Evolutionary conservation across 2,329 filamentous ascomycete species (phyloP).

Genomic region (Amauroascus niger): DNA sequence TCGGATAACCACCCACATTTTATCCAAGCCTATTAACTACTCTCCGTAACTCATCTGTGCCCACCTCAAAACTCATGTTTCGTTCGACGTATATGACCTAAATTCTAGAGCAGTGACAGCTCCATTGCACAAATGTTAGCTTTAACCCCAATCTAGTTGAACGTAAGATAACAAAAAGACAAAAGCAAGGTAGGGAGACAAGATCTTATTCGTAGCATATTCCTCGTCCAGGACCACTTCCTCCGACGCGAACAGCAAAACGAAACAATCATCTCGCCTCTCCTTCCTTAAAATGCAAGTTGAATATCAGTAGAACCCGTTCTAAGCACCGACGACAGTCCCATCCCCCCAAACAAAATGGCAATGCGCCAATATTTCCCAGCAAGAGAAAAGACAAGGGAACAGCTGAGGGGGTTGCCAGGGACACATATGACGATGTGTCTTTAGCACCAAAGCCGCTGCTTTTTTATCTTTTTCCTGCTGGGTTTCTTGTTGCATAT

Average conservation of each 20-base stretch:
- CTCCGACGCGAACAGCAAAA: background rate
- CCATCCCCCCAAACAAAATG: conserved; percentile 11
- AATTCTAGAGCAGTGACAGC: background rate
- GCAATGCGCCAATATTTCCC: conserved; percentile 11
- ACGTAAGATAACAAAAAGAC: background rate
- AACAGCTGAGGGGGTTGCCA: conserved; percentile 4
- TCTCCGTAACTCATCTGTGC: no score
- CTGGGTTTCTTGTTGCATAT: conserved; percentile 2
- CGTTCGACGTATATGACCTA: background rate
- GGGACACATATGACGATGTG: conserved; percentile 18
- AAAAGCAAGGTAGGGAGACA: background rate
- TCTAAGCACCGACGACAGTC: conserved; percentile 40
- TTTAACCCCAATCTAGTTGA: background rate
- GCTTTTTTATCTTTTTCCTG: background rate
- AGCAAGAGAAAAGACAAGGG: conserved; percentile 14
- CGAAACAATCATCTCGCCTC: background rate
- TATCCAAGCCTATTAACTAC: no score
- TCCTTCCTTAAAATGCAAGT: background rate
- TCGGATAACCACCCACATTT: no score
- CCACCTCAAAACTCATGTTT: no score
- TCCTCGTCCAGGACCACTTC: background rate
- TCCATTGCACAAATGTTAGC: background rate
- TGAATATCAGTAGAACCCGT: conserved; percentile 38
- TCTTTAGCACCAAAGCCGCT: background rate
- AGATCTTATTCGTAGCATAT: background rate